Conservation (phyloP, 2,329 filamentous ascomycete species). For the Ambrosiella beaveri region DNA sequence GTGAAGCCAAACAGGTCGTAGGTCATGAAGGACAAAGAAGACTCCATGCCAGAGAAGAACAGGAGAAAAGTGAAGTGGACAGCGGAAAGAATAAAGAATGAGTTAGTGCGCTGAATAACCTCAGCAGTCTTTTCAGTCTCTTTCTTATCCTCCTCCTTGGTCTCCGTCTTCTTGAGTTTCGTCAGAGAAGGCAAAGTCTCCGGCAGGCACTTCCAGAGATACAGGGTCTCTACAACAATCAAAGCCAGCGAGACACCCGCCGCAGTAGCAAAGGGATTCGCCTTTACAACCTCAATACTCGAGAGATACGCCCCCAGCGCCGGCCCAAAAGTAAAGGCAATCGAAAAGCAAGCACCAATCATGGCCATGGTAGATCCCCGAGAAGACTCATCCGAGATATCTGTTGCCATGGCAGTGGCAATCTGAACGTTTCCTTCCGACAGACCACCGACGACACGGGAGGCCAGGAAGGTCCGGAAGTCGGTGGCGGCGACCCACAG, state of each 20-base stretch:
- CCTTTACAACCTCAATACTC: constrained; percentile 56
- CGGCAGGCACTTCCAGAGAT: constrained; percentile 68
- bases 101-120: constrained; percentile 52
- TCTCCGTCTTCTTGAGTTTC: constrained; percentile 17
- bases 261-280: constrained; percentile 86
- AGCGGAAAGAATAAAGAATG: constrained; percentile 62
- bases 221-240: constrained; percentile 73
- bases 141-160: constrained; percentile 17
- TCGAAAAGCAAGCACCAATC: constrained; percentile 88
- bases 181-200: constrained; percentile 60
- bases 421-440: constrained; percentile 96
- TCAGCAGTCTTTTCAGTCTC: constrained; percentile 13
- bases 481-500: constrained; percentile 89
- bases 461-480: constrained; percentile 92
- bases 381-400: constrained; percentile 74
- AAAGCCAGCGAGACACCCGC: constrained; percentile 74
- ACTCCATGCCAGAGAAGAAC: constrained; percentile 97
- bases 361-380: constrained; percentile 89
- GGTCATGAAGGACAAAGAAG: constrained; percentile 92
- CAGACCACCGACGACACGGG: constrained; percentile 74
- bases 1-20: constrained; percentile 80
- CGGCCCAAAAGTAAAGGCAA: constrained; percentile 93
- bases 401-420: constrained; percentile 87
- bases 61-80: constrained; percentile 84
- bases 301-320: constrained; percentile 78